Percentiles rank a stretch among this genome's conserved stretches.
These are phyloP conservation scores for Talaromyces trachyspermus DNA, from an alignment of 495 filamentous ascomycete genomes.

Conservation along the genomic window DNA sequence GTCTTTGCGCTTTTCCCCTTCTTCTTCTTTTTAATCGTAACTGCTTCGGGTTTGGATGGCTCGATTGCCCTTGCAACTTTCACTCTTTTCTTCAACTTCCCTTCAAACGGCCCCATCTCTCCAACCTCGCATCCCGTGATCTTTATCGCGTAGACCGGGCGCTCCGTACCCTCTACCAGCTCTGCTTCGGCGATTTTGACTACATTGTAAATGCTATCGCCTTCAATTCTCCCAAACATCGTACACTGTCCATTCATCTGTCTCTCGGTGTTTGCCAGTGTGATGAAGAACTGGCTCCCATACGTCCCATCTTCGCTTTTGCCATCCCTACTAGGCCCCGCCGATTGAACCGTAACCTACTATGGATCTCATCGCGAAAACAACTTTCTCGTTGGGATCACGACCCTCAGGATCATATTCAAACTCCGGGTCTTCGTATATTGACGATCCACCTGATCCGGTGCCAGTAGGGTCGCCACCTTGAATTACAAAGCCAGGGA, in stretches of 20 bases:
- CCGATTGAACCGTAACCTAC: constrained; percentile 84
- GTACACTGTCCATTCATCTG: constrained; percentile 89
- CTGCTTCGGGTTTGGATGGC: constrained; percentile 31
- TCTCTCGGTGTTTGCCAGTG: constrained; percentile 66
- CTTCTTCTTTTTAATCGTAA: constrained; percentile 66
- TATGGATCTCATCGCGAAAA: constrained; percentile 89
- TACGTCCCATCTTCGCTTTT: constrained; percentile 67
- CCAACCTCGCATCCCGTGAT: constrained; percentile 70
- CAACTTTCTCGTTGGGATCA: constrained; percentile 48
- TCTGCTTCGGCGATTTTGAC: constrained; percentile 88
- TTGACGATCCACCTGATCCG: constrained; percentile 82
- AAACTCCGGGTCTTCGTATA: constrained; percentile 80
- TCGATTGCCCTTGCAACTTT: constrained; percentile 28
- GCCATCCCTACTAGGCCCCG: constrained; percentile 89
- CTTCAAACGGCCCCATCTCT: constrained; percentile 76
- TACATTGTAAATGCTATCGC: constrained; percentile 92
- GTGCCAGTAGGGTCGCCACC: constrained; percentile 93
- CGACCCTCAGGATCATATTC: constrained; percentile 58
- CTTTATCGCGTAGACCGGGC: constrained; percentile 79
- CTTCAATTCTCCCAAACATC: constrained; percentile 85
- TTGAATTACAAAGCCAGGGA: constrained; percentile 87
- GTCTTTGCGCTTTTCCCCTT: constrained; percentile 67
- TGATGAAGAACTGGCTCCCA: constrained; percentile 96
- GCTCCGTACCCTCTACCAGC: constrained; percentile 68
- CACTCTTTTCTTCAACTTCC: constrained; percentile 73